These are phyloP conservation scores for Cymbidium sinense DNA, from an alignment of 106 monocot genomes.

Conservation along the genomic window DNA sequence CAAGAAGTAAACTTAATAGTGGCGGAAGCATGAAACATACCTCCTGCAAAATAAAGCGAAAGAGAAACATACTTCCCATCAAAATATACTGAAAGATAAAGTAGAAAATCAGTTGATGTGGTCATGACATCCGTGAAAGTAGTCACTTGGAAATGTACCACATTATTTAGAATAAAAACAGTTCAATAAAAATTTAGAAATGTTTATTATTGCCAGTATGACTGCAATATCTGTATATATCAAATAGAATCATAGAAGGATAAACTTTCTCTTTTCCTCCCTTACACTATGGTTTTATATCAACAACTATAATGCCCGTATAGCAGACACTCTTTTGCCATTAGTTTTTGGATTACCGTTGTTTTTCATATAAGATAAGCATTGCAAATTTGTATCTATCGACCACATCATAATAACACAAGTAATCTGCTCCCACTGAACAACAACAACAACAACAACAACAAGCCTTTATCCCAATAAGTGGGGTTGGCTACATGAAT, in stretches of 20 bases:
- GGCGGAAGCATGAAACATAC: constrained; percentile 97
- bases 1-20: constrained; percentile 82
- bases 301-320: neutral
- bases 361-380: neutral
- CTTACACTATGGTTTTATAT: neutral
- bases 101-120: neutral
- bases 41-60: constrained; percentile 35
- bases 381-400: neutral
- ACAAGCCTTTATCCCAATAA: no score
- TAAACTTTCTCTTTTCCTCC: neutral
- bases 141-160: neutral
- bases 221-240: neutral
- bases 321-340: neutral
- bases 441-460: no score
- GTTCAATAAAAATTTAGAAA: neutral
- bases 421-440: no score
- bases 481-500: no score
- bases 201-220: neutral
- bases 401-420: no score
- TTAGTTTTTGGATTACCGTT: neutral
- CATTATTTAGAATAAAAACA: neutral
- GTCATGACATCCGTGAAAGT: neutral
- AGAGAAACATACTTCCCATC: constrained; percentile 2
- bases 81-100: constrained; percentile 3
- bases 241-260: neutral